Percentiles rank a stretch among this genome's conserved stretches.
phyloP scores from a whole-genome alignment of 305 asterid genomes.

The Fraxinus paxiana region DNA sequence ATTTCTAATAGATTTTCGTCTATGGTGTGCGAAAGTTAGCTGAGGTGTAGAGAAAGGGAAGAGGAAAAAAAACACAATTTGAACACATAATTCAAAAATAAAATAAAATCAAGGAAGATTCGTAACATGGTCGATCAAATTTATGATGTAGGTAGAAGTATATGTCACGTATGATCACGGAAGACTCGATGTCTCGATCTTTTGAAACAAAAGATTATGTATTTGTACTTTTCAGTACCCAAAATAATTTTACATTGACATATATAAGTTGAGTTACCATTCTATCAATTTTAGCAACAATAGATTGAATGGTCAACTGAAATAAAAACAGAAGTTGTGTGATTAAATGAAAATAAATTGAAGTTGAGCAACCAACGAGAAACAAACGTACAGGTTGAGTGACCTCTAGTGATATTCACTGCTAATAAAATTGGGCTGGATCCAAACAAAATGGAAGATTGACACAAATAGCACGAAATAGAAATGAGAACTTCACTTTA shows the following conservation, averaged over 20 bases:
- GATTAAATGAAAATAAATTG: not conserved
- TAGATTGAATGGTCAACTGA: not conserved
- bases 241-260: too few species aligned
- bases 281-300: not conserved
- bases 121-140: too few species aligned
- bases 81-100: too few species aligned
- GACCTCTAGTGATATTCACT: not conserved
- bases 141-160: not conserved
- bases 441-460: not conserved
- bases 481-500: too few species aligned
- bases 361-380: not conserved
- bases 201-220: too few species aligned
- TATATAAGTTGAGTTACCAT: not conserved
- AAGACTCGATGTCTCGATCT: too few species aligned
- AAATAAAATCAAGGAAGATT: too few species aligned
- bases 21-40: too few species aligned
- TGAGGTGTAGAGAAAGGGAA: too few species aligned
- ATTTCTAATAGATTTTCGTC: not conserved
- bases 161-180: too few species aligned
- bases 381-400: not conserved
- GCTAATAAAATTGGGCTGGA: not conserved
- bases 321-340: not conserved
- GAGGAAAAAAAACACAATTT: too few species aligned
- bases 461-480: not conserved
- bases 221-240: too few species aligned